phyloP scores from a whole-genome alignment of 2,329 filamentous ascomycete genomes.

The Fusarium compactum region DNA sequence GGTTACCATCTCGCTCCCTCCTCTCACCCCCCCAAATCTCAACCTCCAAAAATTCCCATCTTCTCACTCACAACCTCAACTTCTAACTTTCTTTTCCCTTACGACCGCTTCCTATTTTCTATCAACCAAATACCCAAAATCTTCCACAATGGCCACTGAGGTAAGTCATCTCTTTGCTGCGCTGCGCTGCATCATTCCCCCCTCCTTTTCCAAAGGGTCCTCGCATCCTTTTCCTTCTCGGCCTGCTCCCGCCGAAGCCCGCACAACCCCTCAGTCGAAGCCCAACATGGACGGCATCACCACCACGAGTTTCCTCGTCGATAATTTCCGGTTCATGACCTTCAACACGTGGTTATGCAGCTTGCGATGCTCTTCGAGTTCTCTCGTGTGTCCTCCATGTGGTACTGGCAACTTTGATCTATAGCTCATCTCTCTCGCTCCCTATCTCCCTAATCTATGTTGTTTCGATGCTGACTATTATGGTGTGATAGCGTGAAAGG shows the following conservation, averaged over 20 bases:
- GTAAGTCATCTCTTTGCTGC: slow-evolving; percentile 43
- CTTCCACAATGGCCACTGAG: slow-evolving; percentile 52
- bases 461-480: slow-evolving; percentile 52
- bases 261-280: slow-evolving; percentile 49
- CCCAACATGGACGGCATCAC: slow-evolving; percentile 31
- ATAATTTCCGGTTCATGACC: slow-evolving; percentile 9
- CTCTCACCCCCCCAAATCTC: slow-evolving; percentile 47
- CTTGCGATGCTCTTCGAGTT: slow-evolving; percentile 7
- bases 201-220: slow-evolving; percentile 9
- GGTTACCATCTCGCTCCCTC: slow-evolving; percentile 36
- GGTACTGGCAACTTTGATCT: not conserved
- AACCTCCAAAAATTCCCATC: slow-evolving; percentile 45
- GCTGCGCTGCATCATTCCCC: slow-evolving; percentile 16
- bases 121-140: slow-evolving; percentile 41
- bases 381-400: not conserved
- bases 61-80: slow-evolving; percentile 37
- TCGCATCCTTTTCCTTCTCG: slow-evolving; percentile 40
- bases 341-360: slow-evolving; percentile 2
- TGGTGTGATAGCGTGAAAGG: slow-evolving; percentile 73
- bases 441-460: slow-evolving; percentile 28
- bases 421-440: slow-evolving; percentile 17
- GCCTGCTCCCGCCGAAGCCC: slow-evolving; percentile 37
- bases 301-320: slow-evolving; percentile 23
- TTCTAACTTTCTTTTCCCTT: slow-evolving; percentile 37
- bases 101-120: slow-evolving; percentile 38